A percentile compares a stretch with the other conserved stretches of the same genome.
Evolutionary conservation across 2,329 filamentous ascomycete species (phyloP).

Genomic region (Aspergillus niger): DNA sequence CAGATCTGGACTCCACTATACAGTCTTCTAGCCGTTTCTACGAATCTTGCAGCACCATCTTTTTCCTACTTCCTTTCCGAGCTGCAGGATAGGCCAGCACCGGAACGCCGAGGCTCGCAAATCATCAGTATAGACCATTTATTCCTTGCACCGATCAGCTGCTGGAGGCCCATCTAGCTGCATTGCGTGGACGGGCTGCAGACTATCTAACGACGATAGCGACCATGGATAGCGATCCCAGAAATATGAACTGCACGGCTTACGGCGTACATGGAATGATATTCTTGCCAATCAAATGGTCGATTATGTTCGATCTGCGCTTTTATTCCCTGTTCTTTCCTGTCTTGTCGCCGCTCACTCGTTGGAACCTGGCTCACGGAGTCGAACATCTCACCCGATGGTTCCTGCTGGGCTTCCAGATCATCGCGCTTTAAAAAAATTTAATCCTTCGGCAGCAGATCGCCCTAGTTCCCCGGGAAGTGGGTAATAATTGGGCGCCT

Average conservation of each 20-base stretch:
- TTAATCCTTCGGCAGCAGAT: neutral
- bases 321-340: neutral
- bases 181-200: neutral
- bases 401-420: slow-evolving; percentile 1
- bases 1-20: slow-evolving; percentile 3
- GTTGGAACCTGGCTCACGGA: neutral
- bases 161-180: neutral
- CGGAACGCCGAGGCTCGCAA: neutral
- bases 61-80: neutral
- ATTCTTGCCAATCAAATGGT: neutral
- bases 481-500: neutral
- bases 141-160: slow-evolving; percentile 1
- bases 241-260: neutral
- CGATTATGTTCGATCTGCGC: neutral
- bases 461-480: slow-evolving; percentile 1
- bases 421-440: neutral
- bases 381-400: neutral
- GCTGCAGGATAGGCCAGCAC: slow-evolving; percentile 1
- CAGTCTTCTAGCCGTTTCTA: slow-evolving; percentile 6
- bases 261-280: neutral
- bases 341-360: neutral
- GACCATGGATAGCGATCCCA: neutral
- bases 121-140: neutral
- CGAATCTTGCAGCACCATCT: slow-evolving; percentile 4
- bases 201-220: neutral